A percentile compares a stretch with the other conserved stretches of the same genome.
Evolutionary conservation across 768 basidiomycete genomes (phyloP).

Genomic region (Strobilomyces echinocephalus): DNA sequence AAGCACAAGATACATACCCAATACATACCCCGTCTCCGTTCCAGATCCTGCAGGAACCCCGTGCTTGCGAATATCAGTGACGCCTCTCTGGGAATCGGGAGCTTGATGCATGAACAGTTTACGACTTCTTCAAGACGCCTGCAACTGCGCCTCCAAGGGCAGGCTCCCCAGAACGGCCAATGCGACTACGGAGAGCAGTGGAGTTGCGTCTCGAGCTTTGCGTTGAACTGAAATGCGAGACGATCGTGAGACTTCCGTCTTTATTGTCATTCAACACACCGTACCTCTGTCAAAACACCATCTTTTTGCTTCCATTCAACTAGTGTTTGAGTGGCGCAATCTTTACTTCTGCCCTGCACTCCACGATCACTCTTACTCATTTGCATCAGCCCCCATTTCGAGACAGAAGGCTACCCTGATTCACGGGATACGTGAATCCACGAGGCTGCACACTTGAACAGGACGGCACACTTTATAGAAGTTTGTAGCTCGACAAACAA

Average conservation of each 20-base stretch:
- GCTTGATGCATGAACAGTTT: background rate
- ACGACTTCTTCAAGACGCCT: background rate
- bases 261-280: conserved; percentile 10
- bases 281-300: conserved; percentile 20
- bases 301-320: conserved; percentile 1
- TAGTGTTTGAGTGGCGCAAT: conserved; percentile 9
- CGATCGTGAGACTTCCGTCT: conserved; percentile 16
- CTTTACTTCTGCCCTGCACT: background rate
- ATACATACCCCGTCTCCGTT: background rate
- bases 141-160: background rate
- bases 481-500: background rate
- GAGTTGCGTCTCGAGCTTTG: background rate
- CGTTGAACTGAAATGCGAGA: conserved; percentile 1
- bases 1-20: conserved; percentile 9
- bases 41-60: background rate
- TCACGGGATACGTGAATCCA: background rate
- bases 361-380: conserved; percentile 1
- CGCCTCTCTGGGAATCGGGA: background rate
- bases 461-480: background rate
- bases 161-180: background rate
- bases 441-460: background rate
- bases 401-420: background rate
- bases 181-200: background rate
- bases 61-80: background rate
- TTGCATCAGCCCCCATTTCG: background rate